phyloP scores from a whole-genome alignment of 257 asterid genomes.

The Jacaranda copaia region DNA sequence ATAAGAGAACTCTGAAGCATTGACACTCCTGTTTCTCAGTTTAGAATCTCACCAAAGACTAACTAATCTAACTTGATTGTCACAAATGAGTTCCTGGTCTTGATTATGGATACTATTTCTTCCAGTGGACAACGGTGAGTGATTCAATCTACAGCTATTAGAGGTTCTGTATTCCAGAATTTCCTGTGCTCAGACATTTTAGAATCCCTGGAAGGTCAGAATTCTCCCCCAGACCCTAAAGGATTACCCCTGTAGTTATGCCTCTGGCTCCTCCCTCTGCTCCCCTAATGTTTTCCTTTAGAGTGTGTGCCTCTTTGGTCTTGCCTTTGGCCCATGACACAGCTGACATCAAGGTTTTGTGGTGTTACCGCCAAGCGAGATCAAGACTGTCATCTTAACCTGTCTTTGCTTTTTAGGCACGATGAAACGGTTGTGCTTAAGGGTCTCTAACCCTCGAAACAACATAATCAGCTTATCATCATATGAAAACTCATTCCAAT shows the following conservation, averaged over 20 bases:
- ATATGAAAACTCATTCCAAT: background rate
- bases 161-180: background rate
- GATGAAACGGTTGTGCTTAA: background rate
- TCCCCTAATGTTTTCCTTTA: background rate
- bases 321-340: background rate
- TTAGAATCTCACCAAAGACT: background rate
- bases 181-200: background rate
- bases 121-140: too few species aligned
- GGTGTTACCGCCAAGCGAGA: too few species aligned
- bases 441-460: background rate
- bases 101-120: too few species aligned
- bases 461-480: background rate
- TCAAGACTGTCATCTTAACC: too few species aligned
- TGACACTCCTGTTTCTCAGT: background rate
- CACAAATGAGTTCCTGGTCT: too few species aligned
- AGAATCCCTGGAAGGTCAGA: background rate
- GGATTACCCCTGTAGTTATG: background rate
- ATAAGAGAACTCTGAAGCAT: background rate
- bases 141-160: too few species aligned
- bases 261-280: background rate
- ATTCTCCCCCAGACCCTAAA: background rate
- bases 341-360: too few species aligned
- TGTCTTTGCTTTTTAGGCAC: background rate
- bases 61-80: too few species aligned
- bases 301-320: background rate